Base-by-base conservation (phyloP, 2,329 filamentous ascomycete species). In the Ophiostoma novo-ulmi region DNA sequence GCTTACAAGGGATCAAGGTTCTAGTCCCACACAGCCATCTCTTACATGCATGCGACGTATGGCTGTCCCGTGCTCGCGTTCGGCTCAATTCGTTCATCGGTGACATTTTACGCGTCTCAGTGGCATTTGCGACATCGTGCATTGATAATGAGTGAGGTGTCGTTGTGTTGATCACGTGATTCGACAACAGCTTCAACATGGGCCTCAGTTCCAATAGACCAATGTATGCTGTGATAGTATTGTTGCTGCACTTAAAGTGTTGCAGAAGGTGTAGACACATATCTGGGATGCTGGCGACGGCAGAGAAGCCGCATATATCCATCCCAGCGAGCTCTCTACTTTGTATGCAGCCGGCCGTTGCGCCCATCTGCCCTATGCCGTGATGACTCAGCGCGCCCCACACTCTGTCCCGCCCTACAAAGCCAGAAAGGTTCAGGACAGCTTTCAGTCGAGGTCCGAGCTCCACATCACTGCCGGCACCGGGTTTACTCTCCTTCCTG, bases 381-480 rank as follows among this genome's bases (percentile, higher is more conserved):
- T 2, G 22, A 35, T 63, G 58, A 63, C 58, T 63, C 58, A 63
- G 26, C 58, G 36, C 13, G 52, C 3, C 26, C 58, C 58, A 63
- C 58, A 26, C n/a, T 3, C n/a, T 31, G n/a, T 13, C 52, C 52
- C 52, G n/a, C 52, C 52, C 52, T 58, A 58, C 52, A 58, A 58
- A 13, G 14, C 44, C 38, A 39, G 11, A 48, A 48, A n/a, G 44
- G n/a, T 22, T 35, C 22, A 31, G 58, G 58, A 61, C 58, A 61
- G 58, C 58, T 61, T 61, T 61, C 58, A 61, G 52, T 35, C 58
- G 22, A 63, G 58, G 58, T 63, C 58, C 13, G 14, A 66, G 63
- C 63, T 66, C 63, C 63, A 66, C 35, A 6, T 39, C 35, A 6
- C 35, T 22, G 14, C 63, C 63, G 63, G 52, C 52, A 58, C 52